Evolutionary conservation across 768 basidiomycete species (phyloP).

Genomic region (Xerocomus potaroensis): DNA sequence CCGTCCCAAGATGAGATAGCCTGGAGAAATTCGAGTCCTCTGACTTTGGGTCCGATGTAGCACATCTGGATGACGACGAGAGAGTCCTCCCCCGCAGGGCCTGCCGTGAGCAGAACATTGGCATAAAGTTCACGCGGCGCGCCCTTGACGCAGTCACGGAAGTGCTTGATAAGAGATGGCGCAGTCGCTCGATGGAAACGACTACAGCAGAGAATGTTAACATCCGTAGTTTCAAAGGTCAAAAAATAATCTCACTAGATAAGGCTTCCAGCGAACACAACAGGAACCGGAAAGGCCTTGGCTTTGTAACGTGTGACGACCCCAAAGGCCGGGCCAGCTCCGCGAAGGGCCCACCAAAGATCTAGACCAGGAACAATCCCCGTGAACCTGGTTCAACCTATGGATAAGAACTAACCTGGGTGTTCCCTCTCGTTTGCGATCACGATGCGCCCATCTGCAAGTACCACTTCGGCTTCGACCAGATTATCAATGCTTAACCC

Average conservation of each 20-base stretch:
- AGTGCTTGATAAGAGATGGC: conserved; percentile 84
- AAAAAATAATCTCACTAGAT: conserved; percentile 63
- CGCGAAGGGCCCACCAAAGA: conserved; percentile 84
- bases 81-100: conserved; percentile 78
- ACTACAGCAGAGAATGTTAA: conserved; percentile 37
- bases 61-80: conserved; percentile 92
- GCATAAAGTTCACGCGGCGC: conserved; percentile 86
- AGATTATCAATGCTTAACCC: conserved; percentile 88
- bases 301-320: conserved; percentile 88
- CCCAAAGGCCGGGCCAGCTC: conserved; percentile 79
- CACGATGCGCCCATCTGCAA: conserved; percentile 85
- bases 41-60: conserved; percentile 72
- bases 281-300: conserved; percentile 82
- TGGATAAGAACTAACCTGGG: conserved; percentile 45
- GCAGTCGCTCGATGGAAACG: conserved; percentile 87
- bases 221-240: not conserved
- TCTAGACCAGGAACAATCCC: conserved; percentile 41
- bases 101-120: conserved; percentile 87
- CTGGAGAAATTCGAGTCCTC: conserved; percentile 73
- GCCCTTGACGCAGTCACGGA: conserved; percentile 88
- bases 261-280: conserved; percentile 89
- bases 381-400: not conserved
- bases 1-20: conserved; percentile 89
- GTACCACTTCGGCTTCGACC: conserved; percentile 88
- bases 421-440: conserved; percentile 69